A percentile compares a stretch with the other conserved stretches of the same genome.
Evolutionary conservation across 2,329 filamentous ascomycete genomes (phyloP).

Genomic region (Pseudogymnoascus sp.): DNA sequence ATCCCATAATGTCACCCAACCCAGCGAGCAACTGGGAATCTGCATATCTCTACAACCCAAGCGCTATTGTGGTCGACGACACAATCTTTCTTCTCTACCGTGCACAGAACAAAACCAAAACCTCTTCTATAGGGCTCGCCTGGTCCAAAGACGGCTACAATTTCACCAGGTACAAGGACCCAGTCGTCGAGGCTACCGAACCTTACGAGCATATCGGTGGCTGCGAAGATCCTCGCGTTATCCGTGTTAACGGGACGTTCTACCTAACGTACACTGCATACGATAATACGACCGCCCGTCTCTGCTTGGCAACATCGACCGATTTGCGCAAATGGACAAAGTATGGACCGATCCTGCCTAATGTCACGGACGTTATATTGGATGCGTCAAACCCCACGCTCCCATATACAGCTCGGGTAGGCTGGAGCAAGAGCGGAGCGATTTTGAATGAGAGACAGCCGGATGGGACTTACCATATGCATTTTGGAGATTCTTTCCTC

Average conservation of each 20-base stretch:
- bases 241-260: slow-evolving; percentile 31
- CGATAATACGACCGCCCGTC: slow-evolving; percentile 26
- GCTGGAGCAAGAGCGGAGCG: slow-evolving; percentile 24
- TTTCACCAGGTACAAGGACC: slow-evolving; percentile 30
- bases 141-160: slow-evolving; percentile 31
- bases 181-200: slow-evolving; percentile 29
- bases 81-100: slow-evolving; percentile 31
- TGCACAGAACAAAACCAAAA: slow-evolving; percentile 29
- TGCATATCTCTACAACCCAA: slow-evolving; percentile 27
- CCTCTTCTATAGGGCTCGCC: slow-evolving; percentile 30
- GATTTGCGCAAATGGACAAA: slow-evolving; percentile 32
- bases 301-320: slow-evolving; percentile 32
- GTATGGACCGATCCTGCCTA: slow-evolving; percentile 25
- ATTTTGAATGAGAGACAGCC: slow-evolving; percentile 27
- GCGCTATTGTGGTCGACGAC: slow-evolving; percentile 26
- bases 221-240: slow-evolving; percentile 31
- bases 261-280: slow-evolving; percentile 33
- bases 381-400: slow-evolving; percentile 20
- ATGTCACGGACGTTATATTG: slow-evolving; percentile 18
- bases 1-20: slow-evolving; percentile 20
- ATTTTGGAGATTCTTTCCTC: slow-evolving; percentile 29
- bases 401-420: slow-evolving; percentile 11
- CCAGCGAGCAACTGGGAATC: slow-evolving; percentile 24
- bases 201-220: slow-evolving; percentile 29
- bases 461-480: slow-evolving; percentile 30